Percentiles rank a stretch among this genome's conserved stretches.
Conservation (phyloP, 2,329 filamentous ascomycete species). For the Microsporum audouinii region DNA sequence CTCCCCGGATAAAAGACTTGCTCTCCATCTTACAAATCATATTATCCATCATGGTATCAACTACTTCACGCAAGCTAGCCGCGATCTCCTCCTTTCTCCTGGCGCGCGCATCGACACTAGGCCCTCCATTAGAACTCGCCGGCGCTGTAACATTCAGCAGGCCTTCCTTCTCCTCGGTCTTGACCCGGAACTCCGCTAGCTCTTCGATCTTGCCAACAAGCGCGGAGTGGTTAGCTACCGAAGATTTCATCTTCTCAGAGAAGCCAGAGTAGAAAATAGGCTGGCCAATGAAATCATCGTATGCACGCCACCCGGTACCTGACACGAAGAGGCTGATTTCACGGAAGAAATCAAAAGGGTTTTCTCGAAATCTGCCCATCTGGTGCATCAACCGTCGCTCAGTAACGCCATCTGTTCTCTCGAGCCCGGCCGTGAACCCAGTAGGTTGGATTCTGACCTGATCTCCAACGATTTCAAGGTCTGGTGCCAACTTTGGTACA, state of each 20-base stretch:
- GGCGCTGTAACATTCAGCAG: slow-evolving; percentile 40
- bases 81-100: slow-evolving; percentile 51
- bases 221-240: slow-evolving; percentile 63
- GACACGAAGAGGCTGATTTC: slow-evolving; percentile 90
- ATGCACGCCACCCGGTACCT: slow-evolving; percentile 88
- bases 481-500: slow-evolving; percentile 44
- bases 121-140: slow-evolving; percentile 20
- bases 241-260: slow-evolving; percentile 73
- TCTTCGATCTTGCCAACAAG: slow-evolving; percentile 63
- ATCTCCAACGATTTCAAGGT: slow-evolving; percentile 64
- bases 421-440: slow-evolving; percentile 41
- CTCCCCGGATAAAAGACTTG: slow-evolving; percentile 79
- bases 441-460: slow-evolving; percentile 63
- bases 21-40: slow-evolving; percentile 99
- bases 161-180: slow-evolving; percentile 66
- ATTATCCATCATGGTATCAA: slow-evolving; percentile 73
- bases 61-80: slow-evolving; percentile 62
- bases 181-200: slow-evolving; percentile 62
- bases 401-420: slow-evolving; percentile 34
- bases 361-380: slow-evolving; percentile 73
- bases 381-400: slow-evolving; percentile 48
- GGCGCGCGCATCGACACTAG: slow-evolving; percentile 6
- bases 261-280: slow-evolving; percentile 90
- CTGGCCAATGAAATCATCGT: slow-evolving; percentile 81
- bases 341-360: slow-evolving; percentile 67